Evolutionary conservation across 352 stramenopile species (phyloP).

Genomic region (Plasmopara muralis): DNA sequence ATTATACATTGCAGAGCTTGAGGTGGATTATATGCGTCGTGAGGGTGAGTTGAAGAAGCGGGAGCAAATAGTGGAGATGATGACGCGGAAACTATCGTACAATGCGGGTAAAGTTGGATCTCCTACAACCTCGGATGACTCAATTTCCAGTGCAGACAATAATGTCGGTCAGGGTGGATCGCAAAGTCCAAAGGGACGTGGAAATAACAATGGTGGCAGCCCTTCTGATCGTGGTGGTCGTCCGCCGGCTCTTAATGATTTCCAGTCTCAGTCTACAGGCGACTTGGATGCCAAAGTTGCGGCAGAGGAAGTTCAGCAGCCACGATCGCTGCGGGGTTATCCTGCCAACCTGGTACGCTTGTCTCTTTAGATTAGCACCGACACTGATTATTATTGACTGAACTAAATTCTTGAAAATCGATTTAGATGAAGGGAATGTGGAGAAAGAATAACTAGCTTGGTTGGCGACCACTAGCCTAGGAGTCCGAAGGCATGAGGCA

Average conservation of each 20-base stretch:
- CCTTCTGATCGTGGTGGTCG: constrained; percentile 23
- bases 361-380: neutral
- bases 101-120: constrained; percentile 54
- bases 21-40: constrained; percentile 72
- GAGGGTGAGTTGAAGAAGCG: constrained; percentile 80
- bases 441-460: constrained; percentile 70
- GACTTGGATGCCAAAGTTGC: constrained; percentile 33
- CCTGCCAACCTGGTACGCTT: constrained; percentile 39
- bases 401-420: neutral
- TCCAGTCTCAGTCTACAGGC: constrained; percentile 38
- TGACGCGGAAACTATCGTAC: constrained; percentile 67
- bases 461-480: constrained; percentile 3
- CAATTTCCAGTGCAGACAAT: constrained; percentile 72
- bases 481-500: constrained; percentile 20
- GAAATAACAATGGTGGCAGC: constrained; percentile 43
- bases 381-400: constrained; percentile 4
- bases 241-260: constrained; percentile 26
- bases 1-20: constrained; percentile 39
- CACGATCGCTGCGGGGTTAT: constrained; percentile 32
- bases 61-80: constrained; percentile 81
- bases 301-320: constrained; percentile 20
- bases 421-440: constrained; percentile 75
- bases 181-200: constrained; percentile 22
- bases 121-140: constrained; percentile 69
- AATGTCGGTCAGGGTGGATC: constrained; percentile 44